These are phyloP conservation scores for Rhynchospora tenuis DNA, from an alignment of 176 grass and related monocot genomes.

Conservation along the genomic window DNA sequence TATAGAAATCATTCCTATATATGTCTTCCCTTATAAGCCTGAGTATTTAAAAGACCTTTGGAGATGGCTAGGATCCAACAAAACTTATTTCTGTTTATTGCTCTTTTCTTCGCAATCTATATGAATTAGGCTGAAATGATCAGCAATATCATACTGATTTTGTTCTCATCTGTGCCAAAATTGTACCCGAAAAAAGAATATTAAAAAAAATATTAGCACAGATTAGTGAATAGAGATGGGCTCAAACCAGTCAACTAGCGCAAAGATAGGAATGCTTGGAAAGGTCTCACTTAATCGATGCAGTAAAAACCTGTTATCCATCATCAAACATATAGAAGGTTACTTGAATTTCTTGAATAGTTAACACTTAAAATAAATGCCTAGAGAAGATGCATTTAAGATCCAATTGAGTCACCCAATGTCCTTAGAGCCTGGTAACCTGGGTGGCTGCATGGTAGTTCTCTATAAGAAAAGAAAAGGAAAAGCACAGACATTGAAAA, in stretches of 20 bases:
- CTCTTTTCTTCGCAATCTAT: neutral
- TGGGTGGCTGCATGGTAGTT: neutral
- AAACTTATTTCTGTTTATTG: neutral
- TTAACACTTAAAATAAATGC: neutral
- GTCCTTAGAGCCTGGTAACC: neutral
- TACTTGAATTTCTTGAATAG: neutral
- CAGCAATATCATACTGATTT: neutral
- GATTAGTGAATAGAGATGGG: conserved; percentile 24
- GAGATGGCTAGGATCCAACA: neutral
- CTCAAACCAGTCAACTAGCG: conserved; percentile 77
- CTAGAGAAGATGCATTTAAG: neutral
- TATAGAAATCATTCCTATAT: too few species aligned
- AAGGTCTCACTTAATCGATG: conserved; percentile 65
- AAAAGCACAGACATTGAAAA: neutral
- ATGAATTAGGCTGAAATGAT: neutral
- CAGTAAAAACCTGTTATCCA: conserved; percentile 56
- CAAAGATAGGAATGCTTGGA: conserved; percentile 72
- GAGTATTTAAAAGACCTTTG: neutral
- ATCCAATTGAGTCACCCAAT: neutral
- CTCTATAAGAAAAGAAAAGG: neutral
- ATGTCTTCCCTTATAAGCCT: neutral
- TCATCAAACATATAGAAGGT: neutral
- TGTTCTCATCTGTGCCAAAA: neutral
- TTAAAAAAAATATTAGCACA: too few species aligned
- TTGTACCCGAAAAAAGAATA: neutral